Base-by-base conservation (phyloP, 768 basidiomycete species). In the Myochromella boudieri region DNA sequence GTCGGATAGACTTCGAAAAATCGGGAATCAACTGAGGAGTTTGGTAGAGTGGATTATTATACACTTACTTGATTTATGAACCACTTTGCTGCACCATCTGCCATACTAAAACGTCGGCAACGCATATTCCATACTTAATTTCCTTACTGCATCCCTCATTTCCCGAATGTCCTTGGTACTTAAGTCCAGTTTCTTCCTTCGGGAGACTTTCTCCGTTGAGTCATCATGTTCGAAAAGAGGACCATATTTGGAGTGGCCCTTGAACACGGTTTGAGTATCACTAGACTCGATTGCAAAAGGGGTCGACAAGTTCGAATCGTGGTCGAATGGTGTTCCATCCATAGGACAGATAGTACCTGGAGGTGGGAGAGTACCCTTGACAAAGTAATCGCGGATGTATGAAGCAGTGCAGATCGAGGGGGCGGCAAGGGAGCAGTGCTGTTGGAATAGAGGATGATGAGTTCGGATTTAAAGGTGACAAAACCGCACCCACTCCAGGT, bases 301-400 rank as follows among this genome's bases (percentile, higher is more conserved):
- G 33, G 33, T 34, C 33, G 5, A 6, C 6, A 12, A 34, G 14
- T n/a, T 31, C 29, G 29, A 31, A n/a, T 8, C n/a, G 2, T 59
- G 52, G 18, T 34, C 33, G 49, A 70, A 71, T 3, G 63, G 61
- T 3, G 56, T 40, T 14, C 47, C 49, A 15, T 65, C 52, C 3
- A 68, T 58, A 2, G 68, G 45, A 46, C 77, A 78, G 5, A 75
- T 56, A 3, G 71, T 74, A 5, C 63, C 72, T 6, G 61, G 58
- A 9, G 55, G 45, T 2, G 77, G 77, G 1, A 77, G 55, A 1
- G 60, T 66, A 2, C 77, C 75, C 7, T 67, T 44, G 1, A 58
- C 42, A 42, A 78, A 73, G 53, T 77, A 77, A 1, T 60, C 57
- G 8, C 65, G 62, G 24, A 78, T 57, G 48, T 68, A 49, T 27